These are phyloP conservation scores for Immersiporthe knoxdaviesiana DNA, from an alignment of 2,329 filamentous ascomycete genomes.

Conservation along the genomic window DNA sequence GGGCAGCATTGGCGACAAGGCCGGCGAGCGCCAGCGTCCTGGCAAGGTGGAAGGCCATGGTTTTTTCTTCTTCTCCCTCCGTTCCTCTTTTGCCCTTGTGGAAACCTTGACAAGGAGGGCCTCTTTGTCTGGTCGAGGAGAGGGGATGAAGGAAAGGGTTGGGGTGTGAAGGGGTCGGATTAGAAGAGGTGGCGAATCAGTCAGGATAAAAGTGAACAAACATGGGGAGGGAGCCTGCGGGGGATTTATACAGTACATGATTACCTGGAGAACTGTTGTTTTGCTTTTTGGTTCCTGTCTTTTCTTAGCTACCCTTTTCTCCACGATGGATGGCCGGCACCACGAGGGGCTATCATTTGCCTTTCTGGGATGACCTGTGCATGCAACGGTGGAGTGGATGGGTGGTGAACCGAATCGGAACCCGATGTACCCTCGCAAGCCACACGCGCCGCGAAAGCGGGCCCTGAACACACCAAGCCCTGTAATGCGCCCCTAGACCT, in stretches of 20 bases:
- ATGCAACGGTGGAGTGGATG: background rate
- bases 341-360: conserved; percentile 4
- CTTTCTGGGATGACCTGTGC: background rate
- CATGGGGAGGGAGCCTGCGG: background rate
- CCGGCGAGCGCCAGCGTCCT: conserved; percentile 4
- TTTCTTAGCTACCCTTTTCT: background rate
- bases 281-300: too few species aligned
- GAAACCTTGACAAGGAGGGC: background rate
- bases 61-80: background rate
- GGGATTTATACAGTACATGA: background rate
- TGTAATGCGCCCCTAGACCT: background rate
- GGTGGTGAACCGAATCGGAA: conserved; percentile 21
- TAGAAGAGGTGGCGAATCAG: background rate
- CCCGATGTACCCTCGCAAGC: conserved; percentile 19
- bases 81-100: background rate
- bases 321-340: background rate
- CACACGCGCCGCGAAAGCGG: conserved; percentile 7
- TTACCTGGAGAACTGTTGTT: too few species aligned
- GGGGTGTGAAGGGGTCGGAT: background rate
- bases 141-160: background rate
- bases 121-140: background rate
- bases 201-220: background rate
- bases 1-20: background rate
- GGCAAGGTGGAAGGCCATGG: conserved; percentile 5
- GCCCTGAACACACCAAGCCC: conserved; percentile 1